Percentiles rank a stretch among this genome's conserved stretches.
phyloP scores from a whole-genome alignment of 2,329 filamentous ascomycete species.

The Xylaria sp. region DNA sequence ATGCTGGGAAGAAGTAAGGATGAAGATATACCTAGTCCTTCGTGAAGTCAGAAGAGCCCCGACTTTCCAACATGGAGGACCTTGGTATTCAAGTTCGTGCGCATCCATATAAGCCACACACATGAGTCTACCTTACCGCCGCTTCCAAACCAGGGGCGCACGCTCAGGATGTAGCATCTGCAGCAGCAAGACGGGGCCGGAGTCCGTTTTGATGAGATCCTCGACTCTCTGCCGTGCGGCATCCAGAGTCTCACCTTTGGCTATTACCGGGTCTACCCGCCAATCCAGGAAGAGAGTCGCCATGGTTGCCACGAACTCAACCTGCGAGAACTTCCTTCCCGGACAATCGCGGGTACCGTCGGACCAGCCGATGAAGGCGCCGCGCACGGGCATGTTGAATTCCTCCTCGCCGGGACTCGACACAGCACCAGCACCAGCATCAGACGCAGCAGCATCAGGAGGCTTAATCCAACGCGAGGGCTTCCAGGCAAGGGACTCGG shows the following conservation, averaged over 20 bases:
- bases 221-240: constrained; percentile 12
- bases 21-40: too few relatives aligned
- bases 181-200: constrained; percentile 18
- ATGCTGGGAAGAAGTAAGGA: too few relatives aligned
- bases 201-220: constrained; percentile 21
- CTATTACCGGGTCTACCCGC: constrained; percentile 18
- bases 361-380: constrained; percentile 36
- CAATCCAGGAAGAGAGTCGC: constrained; percentile 18
- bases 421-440: background rate
- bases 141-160: constrained; percentile 23
- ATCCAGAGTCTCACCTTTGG: constrained; percentile 12
- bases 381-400: constrained; percentile 17
- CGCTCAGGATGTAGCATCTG: constrained; percentile 29
- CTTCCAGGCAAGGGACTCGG: constrained; percentile 24
- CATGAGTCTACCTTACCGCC: too few relatives aligned
- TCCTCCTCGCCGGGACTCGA: constrained; percentile 22
- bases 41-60: too few relatives aligned
- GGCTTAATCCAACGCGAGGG: constrained; percentile 26
- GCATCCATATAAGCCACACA: too few relatives aligned
- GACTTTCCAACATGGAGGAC: too few relatives aligned
- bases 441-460: background rate
- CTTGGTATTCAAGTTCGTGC: too few relatives aligned
- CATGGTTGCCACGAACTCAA: constrained; percentile 35
- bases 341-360: constrained; percentile 37
- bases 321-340: constrained; percentile 40